A percentile compares a stretch with the other conserved stretches of the same genome.
phyloP scores from a whole-genome alignment of 2,329 filamentous ascomycete species.

The Neophaeococcomyces aloes region DNA sequence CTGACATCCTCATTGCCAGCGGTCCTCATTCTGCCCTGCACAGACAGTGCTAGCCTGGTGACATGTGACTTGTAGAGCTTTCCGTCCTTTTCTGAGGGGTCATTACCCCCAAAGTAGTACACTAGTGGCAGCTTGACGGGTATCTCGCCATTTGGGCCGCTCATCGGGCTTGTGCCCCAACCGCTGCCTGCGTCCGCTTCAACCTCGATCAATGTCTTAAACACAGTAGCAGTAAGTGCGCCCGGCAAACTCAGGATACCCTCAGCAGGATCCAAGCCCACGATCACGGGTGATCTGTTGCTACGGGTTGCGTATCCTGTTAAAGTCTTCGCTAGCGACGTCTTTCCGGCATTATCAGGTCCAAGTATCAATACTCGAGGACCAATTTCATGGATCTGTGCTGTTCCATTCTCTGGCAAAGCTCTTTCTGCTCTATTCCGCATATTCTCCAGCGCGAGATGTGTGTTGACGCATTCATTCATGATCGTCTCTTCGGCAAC shows the following conservation, averaged over 20 bases:
- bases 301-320: slow-evolving; percentile 68
- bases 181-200: slow-evolving; percentile 49
- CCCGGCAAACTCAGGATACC: slow-evolving; percentile 68
- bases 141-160: slow-evolving; percentile 66
- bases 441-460: slow-evolving; percentile 70
- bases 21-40: slow-evolving; percentile 54
- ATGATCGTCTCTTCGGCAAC: slow-evolving; percentile 70
- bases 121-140: slow-evolving; percentile 87
- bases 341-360: slow-evolving; percentile 70
- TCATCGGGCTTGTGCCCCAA: slow-evolving; percentile 84
- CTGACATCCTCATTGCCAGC: slow-evolving; percentile 63
- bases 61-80: slow-evolving; percentile 63
- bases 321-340: slow-evolving; percentile 64
- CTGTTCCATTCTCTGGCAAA: slow-evolving; percentile 12
- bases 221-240: slow-evolving; percentile 74
- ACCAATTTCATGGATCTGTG: slow-evolving; percentile 43
- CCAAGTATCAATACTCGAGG: slow-evolving; percentile 81
- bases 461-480: slow-evolving; percentile 70
- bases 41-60: slow-evolving; percentile 66
- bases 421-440: slow-evolving; percentile 45
- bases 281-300: slow-evolving; percentile 64
- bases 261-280: slow-evolving; percentile 77
- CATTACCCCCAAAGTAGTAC: slow-evolving; percentile 63
- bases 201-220: slow-evolving; percentile 77
- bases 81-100: slow-evolving; percentile 57